Evolutionary conservation across 495 filamentous ascomycete genomes (phyloP).

Genomic region (Lasiosphaeriaceae sp.): DNA sequence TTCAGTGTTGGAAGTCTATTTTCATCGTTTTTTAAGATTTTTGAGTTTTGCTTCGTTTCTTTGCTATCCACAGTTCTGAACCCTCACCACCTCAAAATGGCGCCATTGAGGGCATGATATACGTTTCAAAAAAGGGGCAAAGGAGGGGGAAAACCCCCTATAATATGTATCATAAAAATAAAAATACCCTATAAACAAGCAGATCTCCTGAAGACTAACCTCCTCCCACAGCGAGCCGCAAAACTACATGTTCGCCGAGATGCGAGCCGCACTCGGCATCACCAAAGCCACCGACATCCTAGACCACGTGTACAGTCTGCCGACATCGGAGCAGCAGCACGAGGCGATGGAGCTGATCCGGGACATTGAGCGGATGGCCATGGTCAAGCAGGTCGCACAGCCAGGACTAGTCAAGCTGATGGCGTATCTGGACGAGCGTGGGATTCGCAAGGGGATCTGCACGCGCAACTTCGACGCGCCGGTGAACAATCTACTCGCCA

Average conservation of each 20-base stretch:
- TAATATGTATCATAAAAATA: neutral
- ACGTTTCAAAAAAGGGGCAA: too few species aligned
- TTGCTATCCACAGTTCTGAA: neutral
- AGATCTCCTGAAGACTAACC: neutral
- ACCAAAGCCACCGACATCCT: constrained; percentile 74
- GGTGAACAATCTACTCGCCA: constrained; percentile 62
- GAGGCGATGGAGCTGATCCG: constrained; percentile 68
- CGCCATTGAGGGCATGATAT: too few species aligned
- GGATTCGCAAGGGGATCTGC: constrained; percentile 76
- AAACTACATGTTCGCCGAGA: constrained; percentile 88
- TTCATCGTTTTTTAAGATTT: neutral
- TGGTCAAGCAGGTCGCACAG: constrained; percentile 74
- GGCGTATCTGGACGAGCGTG: constrained; percentile 66
- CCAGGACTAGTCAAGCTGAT: constrained; percentile 72
- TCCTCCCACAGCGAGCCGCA: constrained; percentile 68
- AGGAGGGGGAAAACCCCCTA: too few species aligned
- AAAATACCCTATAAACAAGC: neutral
- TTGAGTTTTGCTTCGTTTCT: neutral
- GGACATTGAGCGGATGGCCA: constrained; percentile 72
- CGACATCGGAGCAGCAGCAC: constrained; percentile 52
- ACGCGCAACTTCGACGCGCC: constrained; percentile 89
- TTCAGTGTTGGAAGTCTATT: neutral
- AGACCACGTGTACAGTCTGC: constrained; percentile 74
- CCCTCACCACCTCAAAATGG: too few species aligned
- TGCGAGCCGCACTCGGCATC: constrained; percentile 69